These are phyloP conservation scores for Piromyces finnis DNA, from an alignment of 192 early-diverging fungal species.

Conservation along the genomic window DNA sequence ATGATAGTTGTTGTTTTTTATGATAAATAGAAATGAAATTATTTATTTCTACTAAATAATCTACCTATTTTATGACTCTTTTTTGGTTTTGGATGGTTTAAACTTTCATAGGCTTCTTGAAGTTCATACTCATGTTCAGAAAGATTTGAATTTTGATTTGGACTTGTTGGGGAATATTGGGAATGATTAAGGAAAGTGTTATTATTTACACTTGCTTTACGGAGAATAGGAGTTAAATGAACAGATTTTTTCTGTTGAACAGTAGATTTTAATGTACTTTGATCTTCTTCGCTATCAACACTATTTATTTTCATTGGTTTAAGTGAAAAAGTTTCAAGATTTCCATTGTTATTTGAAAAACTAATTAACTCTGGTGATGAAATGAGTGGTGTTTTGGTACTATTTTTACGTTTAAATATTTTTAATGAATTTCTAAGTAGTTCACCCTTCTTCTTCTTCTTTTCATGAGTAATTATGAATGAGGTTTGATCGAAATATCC, in stretches of 20 bases:
- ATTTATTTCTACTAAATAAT: too few relatives aligned
- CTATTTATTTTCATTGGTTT: neutral
- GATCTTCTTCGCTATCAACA: neutral
- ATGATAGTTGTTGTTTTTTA: too few relatives aligned
- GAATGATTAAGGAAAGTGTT: neutral
- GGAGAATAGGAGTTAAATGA: neutral
- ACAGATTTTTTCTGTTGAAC: neutral
- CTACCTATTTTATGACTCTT: too few relatives aligned
- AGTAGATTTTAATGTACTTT: neutral
- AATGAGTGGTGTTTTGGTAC: neutral
- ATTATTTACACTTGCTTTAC: neutral
- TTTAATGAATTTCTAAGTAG: neutral
- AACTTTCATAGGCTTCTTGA: too few relatives aligned
- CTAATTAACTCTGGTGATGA: neutral
- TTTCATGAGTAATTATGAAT: neutral
- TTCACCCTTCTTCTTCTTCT: neutral
- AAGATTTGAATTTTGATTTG: neutral
- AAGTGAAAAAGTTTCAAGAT: neutral
- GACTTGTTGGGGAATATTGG: neutral
- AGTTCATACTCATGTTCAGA: too few relatives aligned
- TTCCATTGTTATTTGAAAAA: neutral
- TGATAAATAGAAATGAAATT: too few relatives aligned
- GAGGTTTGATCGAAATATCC: neutral
- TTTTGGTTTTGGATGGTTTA: too few relatives aligned
- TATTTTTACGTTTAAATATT: neutral